phyloP scores from a whole-genome alignment of 2,329 filamentous ascomycete species.

The Aspergillus viridinutans region DNA sequence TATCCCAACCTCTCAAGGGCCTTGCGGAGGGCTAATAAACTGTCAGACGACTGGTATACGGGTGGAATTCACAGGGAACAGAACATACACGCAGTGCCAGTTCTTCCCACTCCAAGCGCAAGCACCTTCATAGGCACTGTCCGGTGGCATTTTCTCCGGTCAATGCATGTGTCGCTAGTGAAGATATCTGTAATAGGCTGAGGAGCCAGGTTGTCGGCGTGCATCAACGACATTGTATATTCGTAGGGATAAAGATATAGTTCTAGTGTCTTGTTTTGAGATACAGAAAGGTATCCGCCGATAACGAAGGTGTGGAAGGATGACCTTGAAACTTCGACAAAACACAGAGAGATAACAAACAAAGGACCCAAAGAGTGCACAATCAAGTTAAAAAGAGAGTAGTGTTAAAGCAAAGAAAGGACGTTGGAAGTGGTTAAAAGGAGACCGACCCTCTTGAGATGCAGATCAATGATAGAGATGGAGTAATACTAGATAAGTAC shows the following conservation, averaged over 20 bases:
- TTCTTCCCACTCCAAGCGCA: conserved; percentile 64
- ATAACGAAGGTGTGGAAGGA: neutral
- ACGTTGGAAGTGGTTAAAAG: neutral
- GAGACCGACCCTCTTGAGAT: neutral
- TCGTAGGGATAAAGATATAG: neutral
- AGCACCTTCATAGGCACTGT: conserved; percentile 70
- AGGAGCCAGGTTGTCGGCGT: conserved; percentile 36
- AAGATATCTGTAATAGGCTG: conserved; percentile 46
- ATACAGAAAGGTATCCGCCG: neutral
- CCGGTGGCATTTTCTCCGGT: conserved; percentile 61
- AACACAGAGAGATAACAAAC: neutral
- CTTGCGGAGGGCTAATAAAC: conserved; percentile 53
- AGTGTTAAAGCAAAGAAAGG: neutral
- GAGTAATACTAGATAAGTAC: neutral
- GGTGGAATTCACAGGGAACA: neutral
- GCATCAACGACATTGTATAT: conserved; percentile 31
- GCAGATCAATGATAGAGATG: neutral
- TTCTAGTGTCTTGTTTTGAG: conserved; percentile 2
- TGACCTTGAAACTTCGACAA: neutral
- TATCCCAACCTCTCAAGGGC: conserved; percentile 65
- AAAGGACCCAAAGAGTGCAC: neutral
- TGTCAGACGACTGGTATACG: conserved; percentile 6
- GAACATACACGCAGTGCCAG: conserved; percentile 63
- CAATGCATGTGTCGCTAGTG: conserved; percentile 64
- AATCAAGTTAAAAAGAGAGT: neutral